Base-by-base conservation (phyloP, 108 stramenopile species). In the Cyclotella distinguenda region DNA sequence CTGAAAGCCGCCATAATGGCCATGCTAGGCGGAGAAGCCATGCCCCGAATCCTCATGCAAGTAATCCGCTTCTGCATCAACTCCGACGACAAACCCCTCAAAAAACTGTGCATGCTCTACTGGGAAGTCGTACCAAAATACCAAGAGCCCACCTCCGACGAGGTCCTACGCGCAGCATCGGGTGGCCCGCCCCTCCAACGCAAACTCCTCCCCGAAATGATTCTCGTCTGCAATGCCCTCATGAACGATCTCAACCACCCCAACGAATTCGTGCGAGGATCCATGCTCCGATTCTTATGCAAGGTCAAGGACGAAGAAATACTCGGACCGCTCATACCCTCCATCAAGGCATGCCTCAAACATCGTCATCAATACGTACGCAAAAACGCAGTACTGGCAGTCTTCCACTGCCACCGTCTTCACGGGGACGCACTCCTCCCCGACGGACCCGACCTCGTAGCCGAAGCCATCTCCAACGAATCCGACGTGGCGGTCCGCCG, bases 51-150 rank as follows among this genome's bases (percentile, higher is more conserved):
- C 70, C 75, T 98, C 26, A 99, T 99, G 96, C 96, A 97, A 71
- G 97, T 97, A 30, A 97, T 99, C 51, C 96, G 97, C 21, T 98
- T 96, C 82, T 99, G 98, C 82, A 95, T 97, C 77, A 98, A 96
- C 71, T 91, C 91, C 6, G 91, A 98, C 25, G 96, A 98, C 83
- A 97, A 99, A 74, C 95, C 92, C 60, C 82, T 99, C 26, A 98
- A 99, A 77, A 99, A 99, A 76, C 84, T 98, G 11, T 83, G 95
- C 45, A 99, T 97, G 97, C 70, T 99, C 60, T 99, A 97, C 81
- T 99, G 98, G 98, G 99, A 99, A 68, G 93, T 98, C 34, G 97
- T 99, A 16, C 93, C 94, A 35, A 98, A 96, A 80, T 95, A 95
- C 66, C 89, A 92, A 78, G 88, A 90, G 42, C 79, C 88, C 39